Conservation (phyloP, 768 basidiomycete genomes). For the Termitomyces sp. region DNA sequence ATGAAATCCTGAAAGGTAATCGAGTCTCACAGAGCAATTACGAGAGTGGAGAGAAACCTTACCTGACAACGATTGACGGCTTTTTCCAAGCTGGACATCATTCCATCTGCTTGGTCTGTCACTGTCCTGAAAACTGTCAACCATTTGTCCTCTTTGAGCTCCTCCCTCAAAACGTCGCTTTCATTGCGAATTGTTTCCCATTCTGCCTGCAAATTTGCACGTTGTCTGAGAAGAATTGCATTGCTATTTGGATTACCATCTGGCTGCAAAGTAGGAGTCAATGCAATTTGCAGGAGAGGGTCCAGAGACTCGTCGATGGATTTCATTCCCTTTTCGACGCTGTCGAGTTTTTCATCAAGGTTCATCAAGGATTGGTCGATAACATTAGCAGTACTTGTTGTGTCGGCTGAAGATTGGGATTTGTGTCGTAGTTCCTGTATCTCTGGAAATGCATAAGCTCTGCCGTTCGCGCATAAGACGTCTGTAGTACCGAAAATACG, state of each 20-base stretch:
- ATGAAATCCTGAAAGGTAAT: conserved; percentile 63
- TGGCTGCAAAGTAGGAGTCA: conserved; percentile 41
- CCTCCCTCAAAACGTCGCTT: conserved; percentile 77
- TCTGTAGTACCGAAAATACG: conserved; percentile 70
- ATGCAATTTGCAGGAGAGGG: conserved; percentile 44
- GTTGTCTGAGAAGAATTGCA: conserved; percentile 60
- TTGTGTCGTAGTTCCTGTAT: conserved; percentile 92
- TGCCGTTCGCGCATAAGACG: background rate
- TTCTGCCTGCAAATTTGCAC: conserved; percentile 63
- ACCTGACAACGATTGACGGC: conserved; percentile 88
- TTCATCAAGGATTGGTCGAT: conserved; percentile 80
- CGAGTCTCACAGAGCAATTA: conserved; percentile 4
- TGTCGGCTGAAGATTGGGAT: conserved; percentile 58
- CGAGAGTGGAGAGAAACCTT: conserved; percentile 18
- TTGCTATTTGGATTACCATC: conserved; percentile 33
- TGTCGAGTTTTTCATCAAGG: conserved; percentile 74
- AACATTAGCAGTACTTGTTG: conserved; percentile 52
- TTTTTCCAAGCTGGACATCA: conserved; percentile 96
- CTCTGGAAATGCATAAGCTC: conserved; percentile 39
- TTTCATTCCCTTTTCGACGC: conserved; percentile 67
- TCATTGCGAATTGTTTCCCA: conserved; percentile 82
- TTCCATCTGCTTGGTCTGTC: conserved; percentile 91
- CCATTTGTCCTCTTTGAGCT: conserved; percentile 97
- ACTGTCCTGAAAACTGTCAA: conserved; percentile 91
- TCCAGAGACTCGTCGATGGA: conserved; percentile 59